Evolutionary conservation across 2,329 filamentous ascomycete genomes (phyloP), one percentile per base, ranked within the genome.

Genomic region (Epicoccum nigrum): DNA sequence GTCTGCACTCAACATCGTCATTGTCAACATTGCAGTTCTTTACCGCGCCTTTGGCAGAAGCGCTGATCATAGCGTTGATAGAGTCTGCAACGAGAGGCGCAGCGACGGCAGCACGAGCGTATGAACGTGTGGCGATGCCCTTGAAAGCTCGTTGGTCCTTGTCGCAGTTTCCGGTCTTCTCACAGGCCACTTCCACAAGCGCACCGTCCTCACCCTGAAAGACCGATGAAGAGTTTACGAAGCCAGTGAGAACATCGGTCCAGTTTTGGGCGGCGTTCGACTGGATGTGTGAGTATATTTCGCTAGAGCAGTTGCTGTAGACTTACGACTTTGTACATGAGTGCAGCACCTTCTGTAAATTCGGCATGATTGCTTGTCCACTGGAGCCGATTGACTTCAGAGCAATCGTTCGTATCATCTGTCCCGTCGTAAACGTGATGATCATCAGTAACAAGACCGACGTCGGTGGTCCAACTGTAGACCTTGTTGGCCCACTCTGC

Each of bases 161-260:
- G 65, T 84, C 82, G 71, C 87, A 90, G 0, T 65, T 76, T 44
- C 74, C 72, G 51, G 76, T 71, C 4, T 71, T 25, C 33, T 90
- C 87, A 74, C 87, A 90, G n/a, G 83, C 82, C 35, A 77, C 77
- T 71, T 90, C 86, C 64, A 78, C 84, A 81, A 89, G 84, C 70
- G 88, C 74, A 63, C 83, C 76, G 59, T 83, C 81, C 13, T 75
- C 64, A 38, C 74, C 77, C 4, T 80, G 78, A 38, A 69, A 67
- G 13, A 54, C 12, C 3, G 49, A 64, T 0, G 76, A 77, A 68
- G 48, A 30, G 4, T 63, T 60, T 0, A 58, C 57, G 23, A 69
- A 55, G 4, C 60, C 60, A n/a, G 45, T 42, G 21, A 67, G 54
- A 2, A 55, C 44, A 2, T 56, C 35, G 12, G 58, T 64, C 66